Evolutionary conservation across 1,139 yeast species (phyloP).

Genomic region (Lizanozyma gosingica): DNA sequence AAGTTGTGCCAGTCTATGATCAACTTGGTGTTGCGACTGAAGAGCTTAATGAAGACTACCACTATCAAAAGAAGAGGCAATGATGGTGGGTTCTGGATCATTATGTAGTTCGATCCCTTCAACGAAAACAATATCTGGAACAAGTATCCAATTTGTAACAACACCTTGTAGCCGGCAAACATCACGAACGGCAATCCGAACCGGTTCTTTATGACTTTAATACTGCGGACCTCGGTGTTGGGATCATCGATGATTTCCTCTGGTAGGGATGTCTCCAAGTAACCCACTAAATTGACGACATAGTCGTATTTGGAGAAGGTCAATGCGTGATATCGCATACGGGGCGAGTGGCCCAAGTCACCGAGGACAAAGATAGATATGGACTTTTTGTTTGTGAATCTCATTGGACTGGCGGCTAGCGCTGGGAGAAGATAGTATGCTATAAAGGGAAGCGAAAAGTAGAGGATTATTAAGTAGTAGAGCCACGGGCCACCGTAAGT

Average conservation of each 20-base stretch:
- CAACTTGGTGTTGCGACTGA: constrained; percentile 52
- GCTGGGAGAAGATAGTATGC: constrained; percentile 30
- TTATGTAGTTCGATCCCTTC: constrained; percentile 57
- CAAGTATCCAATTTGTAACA: constrained; percentile 43
- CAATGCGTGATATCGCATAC: constrained; percentile 87
- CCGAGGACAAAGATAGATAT: constrained; percentile 81
- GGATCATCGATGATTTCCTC: constrained; percentile 39
- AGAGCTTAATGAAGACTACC: constrained; percentile 42
- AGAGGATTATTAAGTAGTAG: constrained; percentile 27
- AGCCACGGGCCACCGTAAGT: constrained; percentile 28
- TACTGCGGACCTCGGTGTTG: constrained; percentile 43
- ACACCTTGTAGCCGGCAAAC: constrained; percentile 54
- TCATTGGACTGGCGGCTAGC: constrained; percentile 11
- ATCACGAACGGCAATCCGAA: constrained; percentile 42
- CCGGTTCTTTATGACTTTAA: constrained; percentile 38
- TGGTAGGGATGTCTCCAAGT: constrained; percentile 53
- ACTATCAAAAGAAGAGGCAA: constrained; percentile 70
- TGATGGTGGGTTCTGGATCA: constrained; percentile 91
- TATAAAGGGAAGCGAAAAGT: constrained; percentile 25
- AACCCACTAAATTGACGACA: constrained; percentile 80
- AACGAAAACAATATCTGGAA: constrained; percentile 40
- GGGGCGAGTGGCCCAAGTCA: constrained; percentile 90
- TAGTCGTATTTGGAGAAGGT: constrained; percentile 66
- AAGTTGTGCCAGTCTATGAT: constrained; percentile 96
- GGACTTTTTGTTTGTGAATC: constrained; percentile 29